Conservation (phyloP, 495 filamentous ascomycete genomes). For the Neurospora sublineolata region DNA sequence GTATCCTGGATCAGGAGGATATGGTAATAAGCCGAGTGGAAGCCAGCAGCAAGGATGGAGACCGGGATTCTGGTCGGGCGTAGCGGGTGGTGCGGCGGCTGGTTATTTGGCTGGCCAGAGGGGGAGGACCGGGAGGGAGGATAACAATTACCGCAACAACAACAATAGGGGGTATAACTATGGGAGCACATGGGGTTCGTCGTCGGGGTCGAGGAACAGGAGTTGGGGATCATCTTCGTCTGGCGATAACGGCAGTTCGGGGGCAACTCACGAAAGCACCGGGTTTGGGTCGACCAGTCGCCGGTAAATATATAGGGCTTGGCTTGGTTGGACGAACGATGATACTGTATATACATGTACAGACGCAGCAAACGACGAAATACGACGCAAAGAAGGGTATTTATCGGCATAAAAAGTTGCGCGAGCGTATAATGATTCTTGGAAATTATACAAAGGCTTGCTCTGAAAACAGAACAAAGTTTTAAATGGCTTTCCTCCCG, state of each 20-base stretch:
- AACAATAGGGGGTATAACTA: slow-evolving; percentile 16
- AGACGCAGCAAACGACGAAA: background rate
- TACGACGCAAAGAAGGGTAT: background rate
- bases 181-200: slow-evolving; percentile 28
- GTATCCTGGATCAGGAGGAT: slow-evolving; percentile 37
- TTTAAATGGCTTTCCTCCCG: background rate
- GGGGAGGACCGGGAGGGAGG: slow-evolving; percentile 12
- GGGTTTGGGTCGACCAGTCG: slow-evolving; percentile 84
- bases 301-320: slow-evolving; percentile 22
- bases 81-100: slow-evolving; percentile 58
- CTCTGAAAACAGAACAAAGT: background rate
- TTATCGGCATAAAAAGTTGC: background rate
- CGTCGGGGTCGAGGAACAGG: slow-evolving; percentile 11
- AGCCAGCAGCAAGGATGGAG: slow-evolving; percentile 47
- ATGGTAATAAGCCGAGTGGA: slow-evolving; percentile 8
- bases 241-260: slow-evolving; percentile 26
- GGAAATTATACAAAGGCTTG: background rate
- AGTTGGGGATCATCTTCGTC: slow-evolving; percentile 16
- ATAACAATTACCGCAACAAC: slow-evolving; percentile 18
- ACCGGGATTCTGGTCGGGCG: slow-evolving; percentile 83
- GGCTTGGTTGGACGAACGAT: background rate
- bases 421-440: background rate
- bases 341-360: background rate
- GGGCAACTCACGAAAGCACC: slow-evolving; percentile 56
- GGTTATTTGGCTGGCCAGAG: slow-evolving; percentile 55